Conservation (phyloP, 2,329 filamentous ascomycete species). For the Aspergillus tamarii region DNA sequence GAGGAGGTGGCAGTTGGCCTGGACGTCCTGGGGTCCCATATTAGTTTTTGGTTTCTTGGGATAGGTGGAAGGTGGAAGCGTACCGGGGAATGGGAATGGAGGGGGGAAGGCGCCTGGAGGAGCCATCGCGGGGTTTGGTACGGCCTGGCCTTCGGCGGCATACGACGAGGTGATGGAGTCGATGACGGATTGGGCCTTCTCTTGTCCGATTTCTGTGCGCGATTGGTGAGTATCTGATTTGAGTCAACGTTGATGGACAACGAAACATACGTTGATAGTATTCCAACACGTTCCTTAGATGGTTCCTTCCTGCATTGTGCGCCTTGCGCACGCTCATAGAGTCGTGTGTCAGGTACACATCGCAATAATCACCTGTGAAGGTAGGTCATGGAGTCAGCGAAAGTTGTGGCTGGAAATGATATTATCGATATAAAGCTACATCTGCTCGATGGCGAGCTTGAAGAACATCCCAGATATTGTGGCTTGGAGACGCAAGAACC, state of each 20-base stretch:
- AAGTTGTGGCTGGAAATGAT: background rate
- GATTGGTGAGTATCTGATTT: constrained; percentile 4
- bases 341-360: constrained; percentile 99
- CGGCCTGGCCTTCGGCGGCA: constrained; percentile 86
- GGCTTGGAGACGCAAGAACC: constrained; percentile 33
- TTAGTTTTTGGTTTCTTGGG: background rate
- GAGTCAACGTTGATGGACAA: background rate
- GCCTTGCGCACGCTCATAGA: constrained; percentile 99
- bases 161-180: constrained; percentile 97
- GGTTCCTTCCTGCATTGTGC: constrained; percentile 95
- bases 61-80: constrained; percentile 21
- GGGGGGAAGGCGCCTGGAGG: constrained; percentile 53
- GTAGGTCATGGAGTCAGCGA: constrained; percentile 12
- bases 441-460: constrained; percentile 2
- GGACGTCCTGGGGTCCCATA: constrained; percentile 30
- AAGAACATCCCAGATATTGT: constrained; percentile 2
- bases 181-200: constrained; percentile 97
- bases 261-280: constrained; percentile 85
- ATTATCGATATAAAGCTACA: background rate
- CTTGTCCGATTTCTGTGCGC: constrained; percentile 89
- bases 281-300: constrained; percentile 94
- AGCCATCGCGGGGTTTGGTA: constrained; percentile 82
- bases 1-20: constrained; percentile 57
- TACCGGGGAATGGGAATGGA: constrained; percentile 68
- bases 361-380: constrained; percentile 82